Conservation (phyloP, 768 basidiomycete genomes). For the Cystobasidium tubakii region DNA sequence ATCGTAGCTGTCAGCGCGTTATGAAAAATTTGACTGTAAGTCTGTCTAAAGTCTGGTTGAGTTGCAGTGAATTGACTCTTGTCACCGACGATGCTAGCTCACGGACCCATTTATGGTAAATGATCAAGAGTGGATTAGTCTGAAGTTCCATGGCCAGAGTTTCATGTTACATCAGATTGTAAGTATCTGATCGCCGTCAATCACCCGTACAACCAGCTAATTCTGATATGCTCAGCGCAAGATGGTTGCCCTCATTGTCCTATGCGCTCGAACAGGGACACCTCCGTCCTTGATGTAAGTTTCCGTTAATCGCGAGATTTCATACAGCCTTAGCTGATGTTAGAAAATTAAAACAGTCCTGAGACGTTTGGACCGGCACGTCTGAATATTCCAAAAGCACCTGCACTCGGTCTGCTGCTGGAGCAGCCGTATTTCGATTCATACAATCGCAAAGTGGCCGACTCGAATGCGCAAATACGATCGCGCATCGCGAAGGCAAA, state of each 20-base stretch:
- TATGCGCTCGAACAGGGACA: conserved; percentile 68
- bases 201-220: no score
- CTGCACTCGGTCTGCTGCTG: conserved; percentile 82
- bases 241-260: conserved; percentile 85
- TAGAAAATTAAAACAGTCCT: conserved; percentile 27
- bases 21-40: conserved; percentile 79
- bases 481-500: conserved; percentile 39
- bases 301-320: no score
- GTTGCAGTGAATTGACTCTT: no score
- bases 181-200: no score
- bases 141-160: conserved; percentile 90
- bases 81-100: no score
- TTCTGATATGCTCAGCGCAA: no score
- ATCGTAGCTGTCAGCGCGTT: conserved; percentile 72
- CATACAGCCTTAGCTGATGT: no score
- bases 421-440: conserved; percentile 56
- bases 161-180: conserved; percentile 97
- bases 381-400: conserved; percentile 90
- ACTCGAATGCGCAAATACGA: conserved; percentile 44
- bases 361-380: conserved; percentile 68
- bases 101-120: conserved; percentile 81
- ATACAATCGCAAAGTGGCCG: conserved; percentile 50
- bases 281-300: conserved; percentile 65
- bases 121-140: conserved; percentile 88
- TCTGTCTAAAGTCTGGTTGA: no score